Evolutionary conservation across 495 filamentous ascomycete species (phyloP), one percentile per base, ranked within the genome.

Genomic region (Hypomontagnella monticulosa): DNA sequence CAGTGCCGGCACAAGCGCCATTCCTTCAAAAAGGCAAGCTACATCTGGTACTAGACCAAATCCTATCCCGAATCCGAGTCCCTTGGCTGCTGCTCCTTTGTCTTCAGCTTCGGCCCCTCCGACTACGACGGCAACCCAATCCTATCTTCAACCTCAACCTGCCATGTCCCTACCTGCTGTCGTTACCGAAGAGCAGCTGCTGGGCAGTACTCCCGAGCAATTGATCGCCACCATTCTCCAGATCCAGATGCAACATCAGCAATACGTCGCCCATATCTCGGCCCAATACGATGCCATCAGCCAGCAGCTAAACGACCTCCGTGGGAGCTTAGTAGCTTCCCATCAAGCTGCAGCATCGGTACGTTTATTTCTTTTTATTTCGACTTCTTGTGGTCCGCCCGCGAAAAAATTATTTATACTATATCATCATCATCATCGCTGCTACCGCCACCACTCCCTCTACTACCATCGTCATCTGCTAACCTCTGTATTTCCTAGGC

Each of bases 21-120:
- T 70, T 61, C 66, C 71, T 64, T 72, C 71, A 50, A 74, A 74
- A 59, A 62, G 69, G 56, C 71, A 71, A 67, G 71, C 71, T 66
- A 70, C 69, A 60, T 70, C 66, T 50, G 62, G 57, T 56, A 58
- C 51, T 41, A 67, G 61, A 40, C 33, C 62, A 44, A 69, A 69
- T 57, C 66, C 66, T 41, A 55, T 68, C 44, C 63, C 62, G 57
- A 70, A 59, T 42, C 62, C 63, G 56, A 66, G 52, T 65, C 65
- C 53, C 60, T 59, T 63, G 55, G 62, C 66, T 61, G 60, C 63
- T 60, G 54, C 50, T 64, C n/a, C 58, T 44, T 59, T 59, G 48
- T 54, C 68, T 59, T 66, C 65, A 71, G 44, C 63, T 70, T 66
- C 62, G 58, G 58, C 42, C 30, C 59, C 49, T 47, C 67, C 67